A percentile compares a stretch with the other conserved stretches of the same genome.
These are phyloP conservation scores for Postia placenta DNA, from an alignment of 768 basidiomycete genomes.

Conservation along the genomic window DNA sequence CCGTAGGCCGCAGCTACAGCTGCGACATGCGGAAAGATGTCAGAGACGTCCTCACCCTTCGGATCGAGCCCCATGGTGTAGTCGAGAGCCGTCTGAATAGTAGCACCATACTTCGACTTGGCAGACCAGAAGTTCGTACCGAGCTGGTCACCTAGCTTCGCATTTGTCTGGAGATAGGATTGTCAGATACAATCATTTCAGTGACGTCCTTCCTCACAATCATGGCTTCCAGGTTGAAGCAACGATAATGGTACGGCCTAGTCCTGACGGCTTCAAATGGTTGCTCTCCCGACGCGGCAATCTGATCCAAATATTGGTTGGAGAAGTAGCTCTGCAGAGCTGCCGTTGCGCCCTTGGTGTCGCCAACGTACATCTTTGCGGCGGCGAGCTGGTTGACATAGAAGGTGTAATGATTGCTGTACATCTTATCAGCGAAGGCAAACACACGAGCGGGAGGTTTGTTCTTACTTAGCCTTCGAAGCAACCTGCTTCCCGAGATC, in stretches of 20 bases:
- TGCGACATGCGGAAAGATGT: conserved; percentile 44
- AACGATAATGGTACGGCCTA: conserved; percentile 50
- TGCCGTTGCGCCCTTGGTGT: conserved; percentile 33
- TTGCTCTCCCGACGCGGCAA: conserved; percentile 48
- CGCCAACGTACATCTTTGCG: conserved; percentile 33
- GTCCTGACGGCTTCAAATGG: conserved; percentile 52
- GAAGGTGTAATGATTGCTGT: conserved; percentile 51
- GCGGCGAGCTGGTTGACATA: conserved; percentile 40
- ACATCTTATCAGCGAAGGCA: neutral
- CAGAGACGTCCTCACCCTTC: conserved; percentile 32
- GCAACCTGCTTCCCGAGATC: conserved; percentile 35
- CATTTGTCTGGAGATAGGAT: conserved; percentile 35
- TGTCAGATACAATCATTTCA: neutral
- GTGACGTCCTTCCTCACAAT: conserved; percentile 32
- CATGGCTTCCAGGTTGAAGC: conserved; percentile 54
- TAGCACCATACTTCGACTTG: conserved; percentile 42
- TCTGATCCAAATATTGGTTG: conserved; percentile 38
- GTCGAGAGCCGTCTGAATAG: conserved; percentile 48
- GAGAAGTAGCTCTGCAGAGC: conserved; percentile 37
- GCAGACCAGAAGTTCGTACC: conserved; percentile 42
- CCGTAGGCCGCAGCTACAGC: conserved; percentile 48
- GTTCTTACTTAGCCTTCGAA: conserved; percentile 42
- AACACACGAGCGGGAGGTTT: neutral
- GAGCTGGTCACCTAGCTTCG: conserved; percentile 47
- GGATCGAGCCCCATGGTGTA: conserved; percentile 38